Evolutionary conservation across 768 basidiomycete species (phyloP), one percentile per base, ranked within the genome.

Genomic region (Podaxis pistillaris): DNA sequence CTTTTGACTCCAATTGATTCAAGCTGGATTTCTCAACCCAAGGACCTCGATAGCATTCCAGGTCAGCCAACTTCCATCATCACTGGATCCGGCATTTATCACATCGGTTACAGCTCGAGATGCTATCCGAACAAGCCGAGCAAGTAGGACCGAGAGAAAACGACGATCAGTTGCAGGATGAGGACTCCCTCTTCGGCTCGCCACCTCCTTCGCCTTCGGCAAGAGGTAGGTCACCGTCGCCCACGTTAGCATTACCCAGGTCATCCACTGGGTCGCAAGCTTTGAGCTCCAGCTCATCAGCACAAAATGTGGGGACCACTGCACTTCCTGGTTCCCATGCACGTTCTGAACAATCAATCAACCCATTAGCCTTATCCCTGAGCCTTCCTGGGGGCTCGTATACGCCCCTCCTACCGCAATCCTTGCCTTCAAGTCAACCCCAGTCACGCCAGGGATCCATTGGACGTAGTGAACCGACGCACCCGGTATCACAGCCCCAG

Each of bases 221-320:
- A 65, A 78, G 76, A 88, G 88, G 88, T 88, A 91, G 88, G 87
- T 88, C 87, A 77, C 83, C 84, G 63, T 85, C 85, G 64, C 84
- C 84, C 66, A 71, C 73, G 52, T 75, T 87, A 72, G 87, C 87
- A 57, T 78, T 89, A 53, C 86, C 87, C 68, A 78, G 81, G 8
- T 22, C 38, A 33, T 56, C 46, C 49, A 19, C 54, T 40, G 54
- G 30, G 44, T 50, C 22, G 13, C 54, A 56, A 56, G 46, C 7
- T 8, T 41, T 49, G 61, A 40, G 61, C 62, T 66, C 66, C 62
- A 65, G 68, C 69, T 68, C 69, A 75, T 75, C 78, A 76, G 77
- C 81, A 87, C 83, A 90, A 89, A 92, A 93, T 85, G 91, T 93
- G 91, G 91, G 90, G 91, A 89, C 91, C 90, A 92, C 92, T 93